phyloP scores from a whole-genome alignment of 768 basidiomycete genomes.

The Mrakia frigida region DNA sequence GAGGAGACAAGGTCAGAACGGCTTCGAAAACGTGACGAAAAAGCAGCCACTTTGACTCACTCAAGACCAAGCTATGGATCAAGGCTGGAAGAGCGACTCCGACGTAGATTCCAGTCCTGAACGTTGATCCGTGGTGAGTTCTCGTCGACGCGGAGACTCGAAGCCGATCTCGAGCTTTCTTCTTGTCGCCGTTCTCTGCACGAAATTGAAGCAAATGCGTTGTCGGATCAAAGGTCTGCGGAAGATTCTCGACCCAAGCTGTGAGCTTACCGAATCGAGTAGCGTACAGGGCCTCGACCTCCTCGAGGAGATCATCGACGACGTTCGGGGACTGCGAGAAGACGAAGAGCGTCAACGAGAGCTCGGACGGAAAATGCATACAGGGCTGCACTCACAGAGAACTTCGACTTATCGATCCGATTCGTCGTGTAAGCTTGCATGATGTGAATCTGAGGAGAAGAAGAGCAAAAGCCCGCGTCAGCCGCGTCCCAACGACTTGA shows the following conservation, averaged over 20 bases:
- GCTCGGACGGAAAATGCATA: no score
- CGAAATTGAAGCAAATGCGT: constrained; percentile 6
- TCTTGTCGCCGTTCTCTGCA: constrained; percentile 65
- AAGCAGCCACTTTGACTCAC: constrained; percentile 46
- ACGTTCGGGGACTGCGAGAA: constrained; percentile 21
- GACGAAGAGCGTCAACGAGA: no score
- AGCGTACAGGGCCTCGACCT: constrained; percentile 74
- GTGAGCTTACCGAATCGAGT: constrained; percentile 61
- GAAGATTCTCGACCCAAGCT: no score
- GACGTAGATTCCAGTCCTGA: constrained; percentile 65
- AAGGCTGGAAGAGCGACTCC: constrained; percentile 69
- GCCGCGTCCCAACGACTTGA: background rate
- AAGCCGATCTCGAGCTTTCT: constrained; percentile 65
- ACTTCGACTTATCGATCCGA: constrained; percentile 3
- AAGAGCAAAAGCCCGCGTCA: background rate
- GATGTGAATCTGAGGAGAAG: constrained; percentile 54
- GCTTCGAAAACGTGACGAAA: background rate
- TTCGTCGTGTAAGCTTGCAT: constrained; percentile 67
- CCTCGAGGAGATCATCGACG: constrained; percentile 62
- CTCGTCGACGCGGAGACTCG: constrained; percentile 53
- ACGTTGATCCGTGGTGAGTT: constrained; percentile 65
- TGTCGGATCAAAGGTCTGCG: no score
- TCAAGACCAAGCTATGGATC: constrained; percentile 57
- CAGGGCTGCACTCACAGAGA: background rate
- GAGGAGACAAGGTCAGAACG: background rate